A percentile compares a stretch with the other conserved stretches of the same genome.
Conservation (phyloP, 345 rosid genomes). For the Excoecaria cochinchinensis region DNA sequence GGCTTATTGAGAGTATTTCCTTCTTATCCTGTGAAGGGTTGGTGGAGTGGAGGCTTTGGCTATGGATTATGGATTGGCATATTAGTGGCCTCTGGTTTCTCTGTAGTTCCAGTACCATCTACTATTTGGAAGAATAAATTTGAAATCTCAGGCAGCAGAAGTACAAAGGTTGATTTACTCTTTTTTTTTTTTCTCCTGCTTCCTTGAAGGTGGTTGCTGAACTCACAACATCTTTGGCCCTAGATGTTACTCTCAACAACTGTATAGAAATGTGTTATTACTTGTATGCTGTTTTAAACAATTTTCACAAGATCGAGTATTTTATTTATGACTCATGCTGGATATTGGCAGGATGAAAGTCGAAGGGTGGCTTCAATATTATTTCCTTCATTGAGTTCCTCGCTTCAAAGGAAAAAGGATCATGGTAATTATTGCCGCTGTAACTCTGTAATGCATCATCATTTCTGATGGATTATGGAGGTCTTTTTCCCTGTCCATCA, state of each 20-base stretch:
- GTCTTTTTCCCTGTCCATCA: not conserved
- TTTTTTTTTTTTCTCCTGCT: not conserved
- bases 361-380: conserved; percentile 66
- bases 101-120: conserved; percentile 83
- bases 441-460: not conserved
- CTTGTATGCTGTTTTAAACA: not conserved
- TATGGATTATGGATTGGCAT: conserved; percentile 91
- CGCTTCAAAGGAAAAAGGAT: conserved; percentile 68
- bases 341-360: conserved; percentile 71
- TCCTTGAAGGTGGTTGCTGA: not conserved
- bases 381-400: conserved; percentile 69
- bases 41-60: conserved; percentile 94
- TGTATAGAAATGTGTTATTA: not conserved
- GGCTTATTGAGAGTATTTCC: conserved; percentile 12
- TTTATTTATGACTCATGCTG: conserved; percentile 16
- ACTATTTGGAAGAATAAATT: conserved; percentile 66
- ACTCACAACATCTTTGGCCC: not conserved
- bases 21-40: conserved; percentile 54
- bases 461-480: not conserved
- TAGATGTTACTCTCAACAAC: not conserved
- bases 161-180: conserved; percentile 49
- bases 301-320: not conserved
- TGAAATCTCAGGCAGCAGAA: conserved; percentile 50
- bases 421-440: conserved; percentile 50
- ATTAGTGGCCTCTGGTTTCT: conserved; percentile 81